These are phyloP conservation scores for Obelidium mucronatum DNA, from an alignment of 192 early-diverging fungal genomes.

Conservation along the genomic window DNA sequence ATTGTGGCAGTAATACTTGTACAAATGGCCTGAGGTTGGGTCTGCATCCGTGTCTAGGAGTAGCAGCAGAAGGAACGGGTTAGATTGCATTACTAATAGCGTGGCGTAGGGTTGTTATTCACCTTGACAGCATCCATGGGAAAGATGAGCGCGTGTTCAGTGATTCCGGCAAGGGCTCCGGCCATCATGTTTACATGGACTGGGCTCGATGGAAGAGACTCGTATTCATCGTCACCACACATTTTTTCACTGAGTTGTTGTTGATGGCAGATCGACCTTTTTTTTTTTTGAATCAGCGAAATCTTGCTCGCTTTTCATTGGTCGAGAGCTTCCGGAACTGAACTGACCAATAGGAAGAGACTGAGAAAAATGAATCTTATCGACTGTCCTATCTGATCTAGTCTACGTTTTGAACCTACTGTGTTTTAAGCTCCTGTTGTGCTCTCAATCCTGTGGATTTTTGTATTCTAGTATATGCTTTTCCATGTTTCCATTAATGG, in stretches of 20 bases:
- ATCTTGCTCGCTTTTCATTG: too few relatives aligned
- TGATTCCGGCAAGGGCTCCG: conserved; percentile 96
- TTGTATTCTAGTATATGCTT: too few relatives aligned
- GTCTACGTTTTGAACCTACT: too few relatives aligned
- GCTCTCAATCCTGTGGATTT: too few relatives aligned
- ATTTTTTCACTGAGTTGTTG: background rate
- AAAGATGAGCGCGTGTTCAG: conserved; percentile 95
- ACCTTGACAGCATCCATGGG: conserved; percentile 93
- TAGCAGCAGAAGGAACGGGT: too few relatives aligned
- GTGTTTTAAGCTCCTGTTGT: too few relatives aligned
- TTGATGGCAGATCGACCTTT: background rate
- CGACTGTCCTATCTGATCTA: too few relatives aligned
- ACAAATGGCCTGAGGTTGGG: conserved; percentile 73
- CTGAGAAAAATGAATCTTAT: too few relatives aligned
- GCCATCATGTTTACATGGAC: conserved; percentile 84
- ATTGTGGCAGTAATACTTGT: conserved; percentile 76
- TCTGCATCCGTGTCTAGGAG: conserved; percentile 89
- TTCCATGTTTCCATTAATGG: too few relatives aligned
- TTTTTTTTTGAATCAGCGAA: too few relatives aligned
- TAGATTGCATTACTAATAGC: background rate
- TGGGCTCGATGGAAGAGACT: conserved; percentile 81
- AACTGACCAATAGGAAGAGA: too few relatives aligned
- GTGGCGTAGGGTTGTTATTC: background rate
- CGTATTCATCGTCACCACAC: conserved; percentile 61
- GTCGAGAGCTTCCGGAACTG: too few relatives aligned